phyloP scores from a whole-genome alignment of 1,284 basidiomycete genomes.

The Ustilago vetiveriae region DNA sequence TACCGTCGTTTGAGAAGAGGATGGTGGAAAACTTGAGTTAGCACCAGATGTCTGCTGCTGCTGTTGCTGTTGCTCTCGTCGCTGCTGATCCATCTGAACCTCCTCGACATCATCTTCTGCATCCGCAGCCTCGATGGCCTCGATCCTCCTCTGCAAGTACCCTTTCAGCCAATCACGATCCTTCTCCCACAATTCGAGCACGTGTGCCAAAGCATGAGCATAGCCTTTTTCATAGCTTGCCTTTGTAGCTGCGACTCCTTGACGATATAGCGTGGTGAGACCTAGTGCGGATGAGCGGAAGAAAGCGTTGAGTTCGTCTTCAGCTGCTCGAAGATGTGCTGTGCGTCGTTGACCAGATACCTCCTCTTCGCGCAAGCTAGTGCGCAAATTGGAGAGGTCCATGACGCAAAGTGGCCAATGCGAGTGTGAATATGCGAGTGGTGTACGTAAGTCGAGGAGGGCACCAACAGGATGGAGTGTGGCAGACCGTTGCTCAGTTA shows the following conservation, averaged over 20 bases:
- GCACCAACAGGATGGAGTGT: too few relatives aligned
- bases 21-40: neutral
- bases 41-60: neutral
- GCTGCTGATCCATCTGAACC: neutral
- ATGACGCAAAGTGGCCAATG: slow-evolving; percentile 8
- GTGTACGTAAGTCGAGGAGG: too few relatives aligned
- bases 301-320: slow-evolving; percentile 37
- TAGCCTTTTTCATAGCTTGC: slow-evolving; percentile 42
- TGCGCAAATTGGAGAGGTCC: slow-evolving; percentile 41
- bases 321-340: slow-evolving; percentile 20
- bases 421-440: too few relatives aligned
- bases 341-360: slow-evolving; percentile 19
- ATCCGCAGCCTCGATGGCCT: slow-evolving; percentile 37
- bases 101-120: slow-evolving; percentile 30
- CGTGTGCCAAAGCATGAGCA: slow-evolving; percentile 41
- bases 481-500: too few relatives aligned
- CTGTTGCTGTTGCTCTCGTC: slow-evolving; percentile 1
- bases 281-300: slow-evolving; percentile 38
- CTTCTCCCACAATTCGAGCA: slow-evolving; percentile 43
- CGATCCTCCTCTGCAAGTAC: slow-evolving; percentile 47
- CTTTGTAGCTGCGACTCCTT: slow-evolving; percentile 33
- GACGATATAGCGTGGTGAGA: slow-evolving; percentile 41
- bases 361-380: slow-evolving; percentile 33
- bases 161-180: slow-evolving; percentile 47
- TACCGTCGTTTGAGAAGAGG: neutral